Conservation (phyloP, 306 rosid species). For the Sphenostylis stenocarpa region DNA sequence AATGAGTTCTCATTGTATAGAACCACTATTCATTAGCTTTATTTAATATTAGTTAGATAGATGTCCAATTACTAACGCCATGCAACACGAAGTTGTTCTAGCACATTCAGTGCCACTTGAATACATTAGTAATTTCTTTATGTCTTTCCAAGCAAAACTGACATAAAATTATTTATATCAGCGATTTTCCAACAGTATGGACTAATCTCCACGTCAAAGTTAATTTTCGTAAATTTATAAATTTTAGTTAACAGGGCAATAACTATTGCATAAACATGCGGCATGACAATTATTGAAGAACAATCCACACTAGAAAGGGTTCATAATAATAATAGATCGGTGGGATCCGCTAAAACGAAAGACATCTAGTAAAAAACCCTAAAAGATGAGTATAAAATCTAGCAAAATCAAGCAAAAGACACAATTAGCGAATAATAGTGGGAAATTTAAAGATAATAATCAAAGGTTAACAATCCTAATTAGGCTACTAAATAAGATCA, state of each 20-base stretch:
- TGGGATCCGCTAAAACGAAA: constrained; percentile 16
- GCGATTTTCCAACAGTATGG: constrained; percentile 11
- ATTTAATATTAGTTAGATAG: no score
- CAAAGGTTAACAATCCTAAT: constrained; percentile 4
- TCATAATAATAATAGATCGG: constrained; percentile 5
- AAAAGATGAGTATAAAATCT: constrained; percentile 28
- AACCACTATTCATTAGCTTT: no score
- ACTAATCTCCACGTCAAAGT: constrained; percentile 1
- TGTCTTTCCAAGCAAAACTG: constrained; percentile 14
- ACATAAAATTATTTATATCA: not conserved
- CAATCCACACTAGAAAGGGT: constrained; percentile 14
- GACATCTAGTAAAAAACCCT: not conserved
- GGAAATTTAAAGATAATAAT: not conserved
- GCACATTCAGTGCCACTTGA: constrained; percentile 6
- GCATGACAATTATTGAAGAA: constrained; percentile 16
- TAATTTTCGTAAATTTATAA: not conserved
- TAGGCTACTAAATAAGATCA: constrained; percentile 23
- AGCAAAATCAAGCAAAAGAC: constrained; percentile 18
- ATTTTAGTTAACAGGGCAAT: not conserved
- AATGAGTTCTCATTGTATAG: no score
- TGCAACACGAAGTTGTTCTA: no score
- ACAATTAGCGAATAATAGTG: constrained; percentile 28
- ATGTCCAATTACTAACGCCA: no score
- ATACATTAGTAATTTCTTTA: constrained; percentile 1
- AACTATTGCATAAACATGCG: not conserved